Percentiles rank a stretch among this genome's conserved stretches.
These are phyloP conservation scores for Sporobolomyces roseus DNA, from an alignment of 768 basidiomycete species.

Conservation along the genomic window DNA sequence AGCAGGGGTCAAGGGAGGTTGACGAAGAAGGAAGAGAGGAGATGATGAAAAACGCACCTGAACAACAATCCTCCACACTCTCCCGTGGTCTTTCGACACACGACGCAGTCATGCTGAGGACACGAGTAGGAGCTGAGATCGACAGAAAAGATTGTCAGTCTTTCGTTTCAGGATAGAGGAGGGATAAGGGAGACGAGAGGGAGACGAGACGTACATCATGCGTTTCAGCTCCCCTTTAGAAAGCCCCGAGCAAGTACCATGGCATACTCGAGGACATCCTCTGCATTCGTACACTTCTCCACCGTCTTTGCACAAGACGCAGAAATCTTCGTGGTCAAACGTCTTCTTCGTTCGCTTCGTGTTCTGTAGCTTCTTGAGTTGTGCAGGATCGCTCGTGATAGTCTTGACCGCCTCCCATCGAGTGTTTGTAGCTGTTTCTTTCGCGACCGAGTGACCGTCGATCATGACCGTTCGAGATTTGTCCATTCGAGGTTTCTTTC, in stretches of 20 bases:
- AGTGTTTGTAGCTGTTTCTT: constrained; percentile 6
- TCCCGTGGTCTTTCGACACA: constrained; percentile 53
- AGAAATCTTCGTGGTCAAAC: constrained; percentile 60
- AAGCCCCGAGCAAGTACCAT: constrained; percentile 55
- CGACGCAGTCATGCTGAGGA: constrained; percentile 56
- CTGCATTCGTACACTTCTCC: constrained; percentile 57
- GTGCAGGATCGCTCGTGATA: constrained; percentile 21
- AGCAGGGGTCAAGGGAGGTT: too few relatives aligned
- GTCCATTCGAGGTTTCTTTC: constrained; percentile 1
- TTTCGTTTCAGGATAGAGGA: too few relatives aligned
- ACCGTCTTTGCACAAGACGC: constrained; percentile 61
- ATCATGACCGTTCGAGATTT: constrained; percentile 21
- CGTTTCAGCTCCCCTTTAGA: constrained; percentile 47
- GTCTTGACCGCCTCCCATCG: constrained; percentile 39
- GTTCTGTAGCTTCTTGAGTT: constrained; percentile 6
- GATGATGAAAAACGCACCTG: constrained; percentile 50
- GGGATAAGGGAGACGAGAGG: not conserved
- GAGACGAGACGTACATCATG: not conserved
- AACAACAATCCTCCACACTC: constrained; percentile 62
- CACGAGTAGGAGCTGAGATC: constrained; percentile 48
- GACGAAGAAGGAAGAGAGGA: too few relatives aligned
- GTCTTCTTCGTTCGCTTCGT: constrained; percentile 50
- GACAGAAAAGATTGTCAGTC: not conserved
- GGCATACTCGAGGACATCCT: constrained; percentile 61
- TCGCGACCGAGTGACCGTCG: constrained; percentile 21